phyloP scores from a whole-genome alignment of 1,139 yeast species.

The Suhomyces chickasaworum region DNA sequence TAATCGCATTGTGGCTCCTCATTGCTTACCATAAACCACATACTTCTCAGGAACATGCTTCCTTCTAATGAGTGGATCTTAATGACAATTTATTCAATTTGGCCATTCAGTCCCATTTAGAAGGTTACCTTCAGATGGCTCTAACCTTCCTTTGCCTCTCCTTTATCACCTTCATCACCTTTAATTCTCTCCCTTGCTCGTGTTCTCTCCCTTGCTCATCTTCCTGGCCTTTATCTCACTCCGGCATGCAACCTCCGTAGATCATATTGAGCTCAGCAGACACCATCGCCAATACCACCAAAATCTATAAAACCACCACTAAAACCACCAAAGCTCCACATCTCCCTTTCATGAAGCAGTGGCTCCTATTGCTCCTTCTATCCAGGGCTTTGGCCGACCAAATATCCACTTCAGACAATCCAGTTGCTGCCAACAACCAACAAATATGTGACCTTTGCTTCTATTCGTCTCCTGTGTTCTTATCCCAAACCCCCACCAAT shows the following conservation, averaged over 20 bases:
- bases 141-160: too few species aligned
- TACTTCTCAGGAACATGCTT: too few species aligned
- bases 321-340: background rate
- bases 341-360: background rate
- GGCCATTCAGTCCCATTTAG: too few species aligned
- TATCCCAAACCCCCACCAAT: slow-evolving; percentile 1
- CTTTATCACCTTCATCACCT: too few species aligned
- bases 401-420: background rate
- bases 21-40: too few species aligned
- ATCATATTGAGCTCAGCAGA: background rate
- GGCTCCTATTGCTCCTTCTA: background rate
- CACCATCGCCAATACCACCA: background rate
- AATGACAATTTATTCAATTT: too few species aligned
- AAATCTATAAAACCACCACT: background rate
- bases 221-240: too few species aligned
- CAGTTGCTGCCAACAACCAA: background rate
- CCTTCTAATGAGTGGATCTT: too few species aligned
- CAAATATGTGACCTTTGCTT: background rate
- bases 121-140: too few species aligned
- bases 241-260: background rate
- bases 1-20: too few species aligned
- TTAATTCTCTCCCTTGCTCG: too few species aligned
- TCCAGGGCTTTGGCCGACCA: background rate
- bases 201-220: too few species aligned
- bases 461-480: slow-evolving; percentile 3